These are phyloP conservation scores for Strobilomyces dryophilus DNA, from an alignment of 768 basidiomycete species.

Conservation along the genomic window DNA sequence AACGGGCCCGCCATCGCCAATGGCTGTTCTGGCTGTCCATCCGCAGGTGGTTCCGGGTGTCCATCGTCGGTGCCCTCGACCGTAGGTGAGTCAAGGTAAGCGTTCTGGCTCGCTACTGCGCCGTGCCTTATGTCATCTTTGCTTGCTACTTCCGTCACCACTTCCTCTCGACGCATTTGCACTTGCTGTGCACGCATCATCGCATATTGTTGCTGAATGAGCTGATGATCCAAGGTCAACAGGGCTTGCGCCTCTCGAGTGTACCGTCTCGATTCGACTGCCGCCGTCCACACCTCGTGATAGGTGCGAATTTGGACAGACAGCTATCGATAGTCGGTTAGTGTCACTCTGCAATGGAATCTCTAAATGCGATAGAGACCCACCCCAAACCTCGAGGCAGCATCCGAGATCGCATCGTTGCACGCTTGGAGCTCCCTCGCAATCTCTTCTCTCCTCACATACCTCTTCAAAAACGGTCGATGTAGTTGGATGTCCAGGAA, in stretches of 20 bases:
- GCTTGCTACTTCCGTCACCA: background rate
- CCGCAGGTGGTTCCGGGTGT: conserved; percentile 1
- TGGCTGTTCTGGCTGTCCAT: background rate
- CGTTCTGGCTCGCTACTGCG: background rate
- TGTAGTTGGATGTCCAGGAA: conserved; percentile 59
- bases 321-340: conserved; percentile 25
- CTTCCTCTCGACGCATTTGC: conserved; percentile 1
- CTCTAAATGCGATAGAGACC: background rate
- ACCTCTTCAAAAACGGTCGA: conserved; percentile 74
- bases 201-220: conserved; percentile 10
- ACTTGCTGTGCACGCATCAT: conserved; percentile 6
- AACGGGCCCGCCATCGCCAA: background rate
- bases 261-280: conserved; percentile 19
- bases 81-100: background rate
- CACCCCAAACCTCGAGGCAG: conserved; percentile 28
- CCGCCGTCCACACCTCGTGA: conserved; percentile 43
- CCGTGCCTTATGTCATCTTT: conserved; percentile 1
- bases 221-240: conserved; percentile 16
- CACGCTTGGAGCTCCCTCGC: conserved; percentile 47
- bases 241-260: conserved; percentile 19
- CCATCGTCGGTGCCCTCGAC: background rate
- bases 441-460: conserved; percentile 71
- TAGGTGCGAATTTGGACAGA: conserved; percentile 53
- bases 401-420: conserved; percentile 50
- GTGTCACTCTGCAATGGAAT: background rate